A percentile compares a stretch with the other conserved stretches of the same genome.
Conservation (phyloP, 257 asterid genomes). For the Marsdenia floribunda region DNA sequence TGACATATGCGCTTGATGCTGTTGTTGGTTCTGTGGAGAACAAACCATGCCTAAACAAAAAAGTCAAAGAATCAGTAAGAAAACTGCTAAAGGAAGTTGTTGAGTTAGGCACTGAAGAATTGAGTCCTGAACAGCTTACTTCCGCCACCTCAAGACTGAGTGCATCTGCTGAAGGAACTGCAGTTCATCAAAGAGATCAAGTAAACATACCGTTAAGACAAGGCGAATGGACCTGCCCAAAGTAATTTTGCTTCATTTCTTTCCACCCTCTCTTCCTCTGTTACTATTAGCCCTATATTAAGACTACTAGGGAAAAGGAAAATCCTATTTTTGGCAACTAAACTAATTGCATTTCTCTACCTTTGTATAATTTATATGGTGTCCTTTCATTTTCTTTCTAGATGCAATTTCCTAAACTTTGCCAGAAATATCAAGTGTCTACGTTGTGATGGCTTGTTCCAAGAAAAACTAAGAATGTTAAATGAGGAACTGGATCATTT, state of each 20-base stretch:
- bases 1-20: conserved; percentile 71
- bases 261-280: not conserved
- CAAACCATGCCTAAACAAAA: conserved; percentile 55
- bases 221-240: conserved; percentile 89
- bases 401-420: conserved; percentile 76
- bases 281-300: too few relatives aligned
- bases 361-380: not conserved
- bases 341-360: not conserved
- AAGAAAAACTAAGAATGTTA: conserved; percentile 47
- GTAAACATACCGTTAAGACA: conserved; percentile 38
- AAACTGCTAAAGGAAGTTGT: conserved; percentile 71
- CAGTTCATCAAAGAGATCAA: conserved; percentile 31
- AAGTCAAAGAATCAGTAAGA: conserved; percentile 60
- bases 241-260: conserved; percentile 38
- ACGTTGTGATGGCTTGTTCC: conserved; percentile 46
- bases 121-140: conserved; percentile 31
- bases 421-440: conserved; percentile 76
- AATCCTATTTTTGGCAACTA: not conserved
- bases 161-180: conserved; percentile 29
- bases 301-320: not conserved
- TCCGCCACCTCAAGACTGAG: conserved; percentile 14
- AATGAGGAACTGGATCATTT: conserved; percentile 62
- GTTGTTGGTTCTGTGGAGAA: conserved; percentile 57
- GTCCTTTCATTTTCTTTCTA: conserved; percentile 21
- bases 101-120: conserved; percentile 33